Evolutionary conservation across 1,284 basidiomycete genomes (phyloP), one percentile per base, ranked within the genome.

Genomic region (Apiotrichum domesticum): DNA sequence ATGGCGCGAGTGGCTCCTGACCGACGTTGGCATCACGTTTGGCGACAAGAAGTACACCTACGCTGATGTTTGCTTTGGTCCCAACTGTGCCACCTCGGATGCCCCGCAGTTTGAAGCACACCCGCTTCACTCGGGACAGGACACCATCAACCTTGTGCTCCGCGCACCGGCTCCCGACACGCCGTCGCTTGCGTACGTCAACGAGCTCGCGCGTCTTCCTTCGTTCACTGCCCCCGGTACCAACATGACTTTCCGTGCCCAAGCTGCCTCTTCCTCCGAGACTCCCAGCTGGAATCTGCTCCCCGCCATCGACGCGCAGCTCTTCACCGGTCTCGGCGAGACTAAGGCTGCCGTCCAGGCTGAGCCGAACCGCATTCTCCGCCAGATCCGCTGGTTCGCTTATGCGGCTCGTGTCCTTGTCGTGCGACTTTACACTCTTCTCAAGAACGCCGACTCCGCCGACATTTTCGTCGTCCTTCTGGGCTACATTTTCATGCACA

Each of bases 401-500:
- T 92, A 93, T 66, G 92, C 93, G 4, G 81, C 83, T 11, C 80
- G 86, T n/a, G 85, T 88, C 0, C 80, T 93, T 45, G 82, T 90
- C 52, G 70, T 87, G 55, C 84, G 92, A 14, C 94, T 95, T 80
- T 93, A 87, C 83, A 85, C 87, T 52, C 81, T 96, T 35, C 85
- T 88, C 51, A 89, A 87, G 84, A 90, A 90, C 79, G 93, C 96
- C 33, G 91, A 97, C 77, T 93, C 91, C 3, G 84, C 95, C 29
- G 95, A 98, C 76, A 97, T 98, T 69, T 82, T 95, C 54, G 86
- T 98, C 65, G 91, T 98, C 69, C 83, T 98, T n/a, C 83, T 87
- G 5, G 96, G 94, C 34, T 98, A 98, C 77, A 77, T 95, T 52
- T 81, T 98, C 57, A 98, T 99, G 95, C 94, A 98, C 78, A 82